phyloP scores from a whole-genome alignment of 1,139 yeast species.

The Blastobotrys serpentis region DNA sequence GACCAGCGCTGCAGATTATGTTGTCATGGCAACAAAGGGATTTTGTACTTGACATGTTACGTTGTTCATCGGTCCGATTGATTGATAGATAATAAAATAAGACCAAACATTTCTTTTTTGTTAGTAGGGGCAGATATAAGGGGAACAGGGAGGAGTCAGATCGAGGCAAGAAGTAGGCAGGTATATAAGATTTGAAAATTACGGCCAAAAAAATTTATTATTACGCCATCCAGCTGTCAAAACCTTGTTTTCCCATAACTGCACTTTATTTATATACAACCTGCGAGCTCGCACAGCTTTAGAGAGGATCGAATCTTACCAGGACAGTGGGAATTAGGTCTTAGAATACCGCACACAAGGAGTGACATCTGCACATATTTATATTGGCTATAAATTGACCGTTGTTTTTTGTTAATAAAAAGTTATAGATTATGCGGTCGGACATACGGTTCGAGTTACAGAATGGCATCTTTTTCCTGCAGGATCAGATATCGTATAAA shows the following conservation, averaged over 20 bases:
- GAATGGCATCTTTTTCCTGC: conserved; percentile 12
- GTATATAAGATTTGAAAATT: neutral
- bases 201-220: no score
- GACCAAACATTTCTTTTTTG: neutral
- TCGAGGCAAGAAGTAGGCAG: neutral
- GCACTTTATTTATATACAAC: neutral
- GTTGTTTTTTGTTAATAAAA: no score
- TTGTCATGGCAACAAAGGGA: conserved; percentile 1
- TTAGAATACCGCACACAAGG: neutral
- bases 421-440: conserved; percentile 5
- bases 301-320: neutral
- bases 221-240: no score
- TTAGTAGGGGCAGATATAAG: neutral
- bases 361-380: no score
- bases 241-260: neutral
- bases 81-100: neutral
- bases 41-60: neutral
- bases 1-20: conserved; percentile 3
- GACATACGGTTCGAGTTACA: conserved; percentile 13
- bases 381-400: no score
- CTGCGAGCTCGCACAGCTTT: neutral
- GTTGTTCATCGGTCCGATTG: conserved; percentile 4
- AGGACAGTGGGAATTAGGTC: neutral
- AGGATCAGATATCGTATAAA: conserved; percentile 16
- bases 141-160: neutral